A percentile compares a stretch with the other conserved stretches of the same genome.
Conservation (phyloP, 768 basidiomycete genomes). For the Mycena amicta region DNA sequence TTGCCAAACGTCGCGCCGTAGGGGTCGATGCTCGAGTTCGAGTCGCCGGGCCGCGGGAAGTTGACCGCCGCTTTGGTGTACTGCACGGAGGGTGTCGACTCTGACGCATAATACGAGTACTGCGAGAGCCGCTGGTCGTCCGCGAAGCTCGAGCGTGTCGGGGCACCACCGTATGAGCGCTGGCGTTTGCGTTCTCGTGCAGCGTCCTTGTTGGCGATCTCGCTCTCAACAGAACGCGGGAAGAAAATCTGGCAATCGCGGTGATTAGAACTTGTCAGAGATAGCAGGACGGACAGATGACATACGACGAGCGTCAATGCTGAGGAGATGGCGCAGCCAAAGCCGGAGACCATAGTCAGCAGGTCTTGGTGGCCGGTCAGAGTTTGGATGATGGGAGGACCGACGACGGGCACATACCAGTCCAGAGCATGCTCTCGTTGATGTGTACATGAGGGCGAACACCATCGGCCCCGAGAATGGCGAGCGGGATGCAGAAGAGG, state of each 20-base stretch:
- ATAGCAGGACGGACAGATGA: constrained; percentile 3
- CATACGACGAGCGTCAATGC: constrained; percentile 73
- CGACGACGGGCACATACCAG: too few species aligned
- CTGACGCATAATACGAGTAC: background rate
- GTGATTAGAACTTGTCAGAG: background rate
- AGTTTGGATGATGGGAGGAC: background rate
- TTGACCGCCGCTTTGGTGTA: background rate
- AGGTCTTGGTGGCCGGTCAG: constrained; percentile 47
- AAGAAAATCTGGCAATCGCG: constrained; percentile 69
- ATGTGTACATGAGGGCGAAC: constrained; percentile 60
- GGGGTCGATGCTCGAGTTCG: background rate
- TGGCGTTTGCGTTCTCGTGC: constrained; percentile 42
- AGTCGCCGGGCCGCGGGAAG: background rate
- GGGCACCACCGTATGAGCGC: constrained; percentile 27
- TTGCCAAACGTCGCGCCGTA: background rate
- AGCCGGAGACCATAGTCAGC: constrained; percentile 54
- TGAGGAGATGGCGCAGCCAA: constrained; percentile 70
- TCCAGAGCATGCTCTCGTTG: constrained; percentile 61
- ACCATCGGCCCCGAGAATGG: constrained; percentile 73
- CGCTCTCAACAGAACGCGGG: constrained; percentile 72
- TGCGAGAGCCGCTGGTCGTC: background rate
- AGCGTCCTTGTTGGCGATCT: constrained; percentile 57
- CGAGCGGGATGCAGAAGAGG: constrained; percentile 64
- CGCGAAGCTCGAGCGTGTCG: background rate
- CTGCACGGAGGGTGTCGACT: background rate